These are phyloP conservation scores for Diaporthe citriasiana DNA, from an alignment of 2,329 filamentous ascomycete species.

Conservation along the genomic window DNA sequence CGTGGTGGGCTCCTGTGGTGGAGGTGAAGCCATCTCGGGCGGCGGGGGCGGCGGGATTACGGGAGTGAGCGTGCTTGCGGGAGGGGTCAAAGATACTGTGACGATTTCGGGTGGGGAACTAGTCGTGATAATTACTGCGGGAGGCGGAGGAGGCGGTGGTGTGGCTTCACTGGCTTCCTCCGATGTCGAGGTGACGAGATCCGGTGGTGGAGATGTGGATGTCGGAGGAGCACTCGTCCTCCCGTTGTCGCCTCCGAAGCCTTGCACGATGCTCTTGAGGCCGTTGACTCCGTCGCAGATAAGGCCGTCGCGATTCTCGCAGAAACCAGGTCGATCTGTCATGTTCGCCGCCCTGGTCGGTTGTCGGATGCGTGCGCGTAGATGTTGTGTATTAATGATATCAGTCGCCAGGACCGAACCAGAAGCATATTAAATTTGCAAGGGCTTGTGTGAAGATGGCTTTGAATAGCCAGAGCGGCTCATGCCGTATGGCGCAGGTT, in stretches of 20 bases:
- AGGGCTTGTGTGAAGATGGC: background rate
- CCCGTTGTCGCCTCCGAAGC: background rate
- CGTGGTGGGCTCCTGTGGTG: background rate
- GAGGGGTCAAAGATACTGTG: background rate
- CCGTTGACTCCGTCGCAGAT: slow-evolving; percentile 8
- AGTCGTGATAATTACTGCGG: background rate
- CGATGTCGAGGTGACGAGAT: background rate
- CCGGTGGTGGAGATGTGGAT: background rate
- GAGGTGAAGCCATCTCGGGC: background rate
- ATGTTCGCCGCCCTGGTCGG: background rate
- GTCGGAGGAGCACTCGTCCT: background rate
- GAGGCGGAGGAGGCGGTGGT: background rate
- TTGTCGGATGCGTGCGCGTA: background rate
- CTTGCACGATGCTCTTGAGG: slow-evolving; percentile 14
- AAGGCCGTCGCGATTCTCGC: background rate
- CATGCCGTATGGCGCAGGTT: background rate
- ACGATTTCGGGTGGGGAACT: background rate
- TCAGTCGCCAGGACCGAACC: slow-evolving; percentile 16
- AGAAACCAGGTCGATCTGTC: background rate
- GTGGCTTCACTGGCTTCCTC: background rate
- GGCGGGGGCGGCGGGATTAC: background rate
- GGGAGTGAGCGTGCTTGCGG: background rate
- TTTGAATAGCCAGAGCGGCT: background rate
- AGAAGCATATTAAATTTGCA: background rate
- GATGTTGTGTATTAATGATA: background rate